Conservation (phyloP, 2,329 filamentous ascomycete genomes). For the Chrysoporthe austroafricana region DNA sequence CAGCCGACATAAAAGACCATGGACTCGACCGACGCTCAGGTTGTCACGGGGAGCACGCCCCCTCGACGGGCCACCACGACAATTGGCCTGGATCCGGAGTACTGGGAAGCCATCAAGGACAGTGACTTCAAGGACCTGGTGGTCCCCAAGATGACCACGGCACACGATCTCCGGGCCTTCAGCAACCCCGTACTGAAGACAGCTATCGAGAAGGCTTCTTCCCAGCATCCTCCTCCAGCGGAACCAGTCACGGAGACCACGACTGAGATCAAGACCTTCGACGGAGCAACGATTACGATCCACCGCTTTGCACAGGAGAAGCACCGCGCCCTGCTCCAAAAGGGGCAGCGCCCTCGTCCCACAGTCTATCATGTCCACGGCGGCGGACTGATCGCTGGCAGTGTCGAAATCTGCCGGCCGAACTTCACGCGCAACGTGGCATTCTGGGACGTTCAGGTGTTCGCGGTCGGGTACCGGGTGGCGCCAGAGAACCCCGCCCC, state of each 20-base stretch:
- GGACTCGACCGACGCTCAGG: background rate
- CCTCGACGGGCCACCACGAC: conserved; percentile 2
- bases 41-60: background rate
- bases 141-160: conserved; percentile 12
- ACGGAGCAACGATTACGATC: conserved; percentile 13
- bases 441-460: conserved; percentile 12
- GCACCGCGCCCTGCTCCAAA: background rate
- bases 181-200: background rate
- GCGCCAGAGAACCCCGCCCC: conserved; percentile 51
- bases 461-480: conserved; percentile 50
- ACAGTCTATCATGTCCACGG: conserved; percentile 26
- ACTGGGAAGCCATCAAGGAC: conserved; percentile 7
- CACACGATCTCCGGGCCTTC: conserved; percentile 1
- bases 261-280: conserved; percentile 15
- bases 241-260: conserved; percentile 16
- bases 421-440: background rate
- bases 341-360: background rate
- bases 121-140: background rate
- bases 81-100: conserved; percentile 8
- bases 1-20: background rate
- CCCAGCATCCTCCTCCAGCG: too few species aligned
- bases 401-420: conserved; percentile 18
- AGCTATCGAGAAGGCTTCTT: background rate
- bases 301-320: conserved; percentile 12
- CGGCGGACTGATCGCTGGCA: conserved; percentile 19